These are phyloP conservation scores for Pichia rugopelliculosa DNA, from an alignment of 805 yeast species.

Conservation along the genomic window DNA sequence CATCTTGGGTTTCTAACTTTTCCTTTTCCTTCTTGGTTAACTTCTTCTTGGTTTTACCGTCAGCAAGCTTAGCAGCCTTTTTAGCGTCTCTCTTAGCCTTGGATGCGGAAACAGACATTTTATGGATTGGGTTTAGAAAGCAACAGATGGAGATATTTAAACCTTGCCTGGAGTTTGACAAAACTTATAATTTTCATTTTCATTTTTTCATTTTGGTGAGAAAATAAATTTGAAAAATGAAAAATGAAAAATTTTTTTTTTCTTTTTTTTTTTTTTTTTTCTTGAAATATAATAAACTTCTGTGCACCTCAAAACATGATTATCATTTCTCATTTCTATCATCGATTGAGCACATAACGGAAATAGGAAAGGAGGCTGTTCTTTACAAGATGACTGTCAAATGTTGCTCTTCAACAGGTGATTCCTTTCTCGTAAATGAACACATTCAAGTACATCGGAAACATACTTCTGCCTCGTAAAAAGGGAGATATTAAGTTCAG, in stretches of 20 bases:
- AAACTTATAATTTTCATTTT: neutral
- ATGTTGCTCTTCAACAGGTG: no score
- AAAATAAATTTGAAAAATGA: no score
- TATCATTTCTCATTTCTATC: no score
- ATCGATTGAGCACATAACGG: no score
- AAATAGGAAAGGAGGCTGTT: no score
- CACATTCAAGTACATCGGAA: neutral
- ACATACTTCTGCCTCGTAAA: constrained; percentile 2
- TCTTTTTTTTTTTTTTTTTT: neutral
- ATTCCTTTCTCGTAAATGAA: no score
- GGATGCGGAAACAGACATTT: constrained; percentile 68
- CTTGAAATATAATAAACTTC: neutral
- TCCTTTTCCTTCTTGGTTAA: constrained; percentile 49
- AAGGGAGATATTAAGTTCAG: constrained; percentile 8
- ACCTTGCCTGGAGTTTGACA: neutral
- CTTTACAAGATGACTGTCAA: no score
- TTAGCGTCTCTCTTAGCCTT: constrained; percentile 98
- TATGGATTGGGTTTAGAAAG: neutral
- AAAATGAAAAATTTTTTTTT: neutral
- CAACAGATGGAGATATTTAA: neutral
- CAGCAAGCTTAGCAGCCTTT: constrained; percentile 86
- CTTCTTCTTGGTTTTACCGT: constrained; percentile 61
- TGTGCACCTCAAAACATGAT: no score
- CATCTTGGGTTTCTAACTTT: constrained; percentile 37
- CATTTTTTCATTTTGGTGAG: no score